Conservation (phyloP, 2,329 filamentous ascomycete species). For the Talaromyces sp. region DNA sequence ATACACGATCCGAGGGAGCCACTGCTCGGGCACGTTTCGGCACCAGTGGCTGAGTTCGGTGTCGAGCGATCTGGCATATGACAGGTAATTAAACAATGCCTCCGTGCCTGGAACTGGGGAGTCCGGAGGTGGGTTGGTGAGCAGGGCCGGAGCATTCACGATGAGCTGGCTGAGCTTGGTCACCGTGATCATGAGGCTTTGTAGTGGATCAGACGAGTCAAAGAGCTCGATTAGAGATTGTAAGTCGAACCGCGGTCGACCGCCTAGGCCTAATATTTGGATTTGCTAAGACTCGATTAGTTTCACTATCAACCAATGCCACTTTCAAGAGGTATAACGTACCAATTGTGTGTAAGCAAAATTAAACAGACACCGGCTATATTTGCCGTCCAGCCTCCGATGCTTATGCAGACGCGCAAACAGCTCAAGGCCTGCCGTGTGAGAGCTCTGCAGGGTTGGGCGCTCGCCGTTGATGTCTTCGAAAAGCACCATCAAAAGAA, state of each 20-base stretch:
- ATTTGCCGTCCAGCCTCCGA: slow-evolving; percentile 22
- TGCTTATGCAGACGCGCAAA: slow-evolving; percentile 29
- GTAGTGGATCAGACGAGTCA: slow-evolving; percentile 23
- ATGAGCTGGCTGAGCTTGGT: slow-evolving; percentile 27
- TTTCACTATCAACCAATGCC: background rate
- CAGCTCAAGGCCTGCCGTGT: slow-evolving; percentile 30
- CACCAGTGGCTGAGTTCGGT: slow-evolving; percentile 26
- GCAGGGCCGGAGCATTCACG: slow-evolving; percentile 12
- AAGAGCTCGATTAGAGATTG: slow-evolving; percentile 24
- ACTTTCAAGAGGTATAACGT: slow-evolving; percentile 8
- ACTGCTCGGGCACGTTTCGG: slow-evolving; percentile 24
- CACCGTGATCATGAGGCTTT: slow-evolving; percentile 24
- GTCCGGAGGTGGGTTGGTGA: background rate
- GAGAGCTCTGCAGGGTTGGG: slow-evolving; percentile 29
- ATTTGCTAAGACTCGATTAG: slow-evolving; percentile 22
- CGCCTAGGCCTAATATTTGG: slow-evolving; percentile 28
- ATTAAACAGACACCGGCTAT: slow-evolving; percentile 30
- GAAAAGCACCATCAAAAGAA: slow-evolving; percentile 32
- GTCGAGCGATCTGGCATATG: slow-evolving; percentile 19
- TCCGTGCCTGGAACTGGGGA: background rate
- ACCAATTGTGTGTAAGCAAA: slow-evolving; percentile 33
- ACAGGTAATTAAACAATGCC: slow-evolving; percentile 21
- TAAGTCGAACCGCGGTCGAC: slow-evolving; percentile 23
- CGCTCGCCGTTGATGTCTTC: slow-evolving; percentile 35
- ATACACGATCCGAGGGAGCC: slow-evolving; percentile 28